Base-by-base conservation (phyloP, 441 rosid genomes). In the Lepidium campestre region DNA sequence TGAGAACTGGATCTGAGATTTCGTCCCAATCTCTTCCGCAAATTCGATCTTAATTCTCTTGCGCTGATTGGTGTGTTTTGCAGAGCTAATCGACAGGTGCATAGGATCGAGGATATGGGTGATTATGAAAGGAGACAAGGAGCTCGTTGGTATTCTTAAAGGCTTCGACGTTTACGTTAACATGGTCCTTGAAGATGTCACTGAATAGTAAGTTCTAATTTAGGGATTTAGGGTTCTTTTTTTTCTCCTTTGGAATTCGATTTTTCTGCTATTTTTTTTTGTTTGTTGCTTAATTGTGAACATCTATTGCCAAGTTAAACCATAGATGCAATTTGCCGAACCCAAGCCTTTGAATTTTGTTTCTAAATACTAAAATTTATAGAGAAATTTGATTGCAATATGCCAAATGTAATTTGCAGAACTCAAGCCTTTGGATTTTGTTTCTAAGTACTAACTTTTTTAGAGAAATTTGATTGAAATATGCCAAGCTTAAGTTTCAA, bases 61-160 rank as follows among this genome's bases (percentile, higher is more conserved):
- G 34, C 10, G 9, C 1, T 25, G 53, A 52, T 41, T 22, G 23
- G 54, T 35, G 65, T 46, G 29, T 42, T 48, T 3, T 65, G 86
- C 89, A 90, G 97, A 93, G 90, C 75, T 91, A 46, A 93, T 93
- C 22, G 98, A 93, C 75, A 81, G 93, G 74, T 93, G 98, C 79
- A 81, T 90, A 59, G 98, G 97, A 19, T 93, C 95, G 14, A 93
- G 85, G 81, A 90, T 93, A 57, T 85, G 96, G 98, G 96, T 93
- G 52, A 89, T 93, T 45, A 89, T 93, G 99, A 91, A 91, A 80
- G 99, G 99, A 57, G 99, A 93, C 78, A 91, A 93, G 80, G 99
- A 93, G 83, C 97, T 93, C 13, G 97, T 91, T 0, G 96, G 97
- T 32, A 86, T 89, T 65, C 89, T 93, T 12, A 73, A 80, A 68